Conservation (phyloP, 306 rosid species). For the Arachis stenosperma region DNA sequence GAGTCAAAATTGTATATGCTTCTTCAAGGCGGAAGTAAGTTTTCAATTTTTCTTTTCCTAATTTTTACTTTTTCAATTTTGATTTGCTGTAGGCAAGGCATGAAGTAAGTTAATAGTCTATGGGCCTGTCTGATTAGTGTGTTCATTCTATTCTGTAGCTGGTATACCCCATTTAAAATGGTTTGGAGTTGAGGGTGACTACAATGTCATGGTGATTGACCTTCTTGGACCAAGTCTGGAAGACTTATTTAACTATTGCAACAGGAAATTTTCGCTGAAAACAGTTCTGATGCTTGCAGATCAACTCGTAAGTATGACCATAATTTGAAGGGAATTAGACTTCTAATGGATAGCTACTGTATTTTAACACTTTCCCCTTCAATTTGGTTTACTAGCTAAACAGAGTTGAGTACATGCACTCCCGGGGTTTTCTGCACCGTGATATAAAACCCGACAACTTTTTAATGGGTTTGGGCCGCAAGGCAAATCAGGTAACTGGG, state of each 20-base stretch:
- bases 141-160: constrained; percentile 54
- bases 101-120: constrained; percentile 16
- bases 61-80: constrained; percentile 13
- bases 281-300: constrained; percentile 98
- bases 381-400: constrained; percentile 60
- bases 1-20: constrained; percentile 96
- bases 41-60: constrained; percentile 30
- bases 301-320: constrained; percentile 77
- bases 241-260: constrained; percentile 94
- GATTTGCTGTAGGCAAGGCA: constrained; percentile 19
- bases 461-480: constrained; percentile 97
- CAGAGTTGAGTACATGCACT: constrained; percentile 98
- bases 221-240: constrained; percentile 98
- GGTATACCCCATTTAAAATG: constrained; percentile 96
- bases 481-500: constrained; percentile 89
- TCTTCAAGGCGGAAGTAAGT: constrained; percentile 99
- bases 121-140: constrained; percentile 28
- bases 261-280: constrained; percentile 80
- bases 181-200: constrained; percentile 98
- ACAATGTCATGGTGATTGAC: constrained; percentile 94
- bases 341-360: constrained; percentile 19
- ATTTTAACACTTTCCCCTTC: constrained; percentile 37
- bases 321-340: constrained; percentile 26
- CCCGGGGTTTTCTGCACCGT: constrained; percentile 96
- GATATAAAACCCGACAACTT: constrained; percentile 99